Evolutionary conservation across 768 basidiomycete species (phyloP), one percentile per base, ranked within the genome.

Genomic region (Lentinus tigrinus): DNA sequence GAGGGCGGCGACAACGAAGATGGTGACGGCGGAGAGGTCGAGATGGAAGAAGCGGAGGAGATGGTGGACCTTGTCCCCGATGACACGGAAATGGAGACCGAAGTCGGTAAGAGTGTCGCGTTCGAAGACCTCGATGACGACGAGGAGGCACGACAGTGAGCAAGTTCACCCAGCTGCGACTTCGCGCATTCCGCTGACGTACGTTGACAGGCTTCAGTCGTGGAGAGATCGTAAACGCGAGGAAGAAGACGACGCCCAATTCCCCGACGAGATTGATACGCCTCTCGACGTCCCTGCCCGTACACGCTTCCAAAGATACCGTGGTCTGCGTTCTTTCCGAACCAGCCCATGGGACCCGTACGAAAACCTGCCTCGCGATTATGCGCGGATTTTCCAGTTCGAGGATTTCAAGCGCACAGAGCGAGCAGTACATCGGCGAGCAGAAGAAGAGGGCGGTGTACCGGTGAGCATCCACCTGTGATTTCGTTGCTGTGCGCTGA

Each of bases 311-410:
- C 92, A 93, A 66, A 83, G 95, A 47, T 99, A 87, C 71, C 86
- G 96, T 57, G 96, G 96, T 8, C 72, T 99, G 74, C 85, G 86
- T 47, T 94, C 91, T 14, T 92, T 99, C 80, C 78, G 96, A 37
- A 98, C 96, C 6, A 95, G 92, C 69, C 93, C 92, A 37, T 99
- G 96, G 97, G 97, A 98, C 70, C 88, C 96, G 8, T 98, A 89
- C 65, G 96, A 99, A 73, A 95, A 95, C 67, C 78, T 99, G 11
- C 96, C 96, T 13, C 75, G 88, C 49, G 95, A 99, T 69, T 98
- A 98, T 67, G 93, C 89, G 2, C 82, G 89, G 40, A 96, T 98
- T 65, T 99, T 98, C 75, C 92, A 95, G 70, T 97, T 98, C 67
- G 95, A 98, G 73, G 92, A 95, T 65, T 97, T 90, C 76, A 91